phyloP scores from a whole-genome alignment of 768 basidiomycete genomes.

The Mycena maculata region DNA sequence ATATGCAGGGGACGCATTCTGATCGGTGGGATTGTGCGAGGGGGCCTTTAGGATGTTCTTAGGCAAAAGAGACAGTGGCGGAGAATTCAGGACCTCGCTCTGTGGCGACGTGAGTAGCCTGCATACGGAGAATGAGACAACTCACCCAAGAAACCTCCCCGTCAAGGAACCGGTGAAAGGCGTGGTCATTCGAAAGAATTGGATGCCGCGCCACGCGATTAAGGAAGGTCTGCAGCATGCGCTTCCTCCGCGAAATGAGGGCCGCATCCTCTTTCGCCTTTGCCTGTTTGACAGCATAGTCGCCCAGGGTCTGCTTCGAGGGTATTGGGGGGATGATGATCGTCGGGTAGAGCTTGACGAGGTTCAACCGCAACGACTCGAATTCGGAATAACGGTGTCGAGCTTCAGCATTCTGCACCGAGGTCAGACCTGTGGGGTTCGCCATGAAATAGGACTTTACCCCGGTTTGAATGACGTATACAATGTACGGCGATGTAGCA shows the following conservation, averaged over 20 bases:
- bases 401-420: slow-evolving; percentile 76
- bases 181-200: slow-evolving; percentile 95
- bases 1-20: slow-evolving; percentile 77
- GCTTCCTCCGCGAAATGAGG: slow-evolving; percentile 91
- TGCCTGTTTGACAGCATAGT: slow-evolving; percentile 96
- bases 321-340: slow-evolving; percentile 98
- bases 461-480: slow-evolving; percentile 91
- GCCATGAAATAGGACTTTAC: slow-evolving; percentile 55
- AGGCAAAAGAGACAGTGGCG: slow-evolving; percentile 89
- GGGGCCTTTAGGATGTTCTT: slow-evolving; percentile 97
- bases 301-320: slow-evolving; percentile 93
- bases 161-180: slow-evolving; percentile 96
- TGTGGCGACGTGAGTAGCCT: slow-evolving; percentile 43
- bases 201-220: slow-evolving; percentile 91
- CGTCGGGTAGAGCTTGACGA: slow-evolving; percentile 93
- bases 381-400: slow-evolving; percentile 97
- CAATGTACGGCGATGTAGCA: slow-evolving; percentile 91
- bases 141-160: slow-evolving; percentile 95
- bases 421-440: slow-evolving; percentile 12
- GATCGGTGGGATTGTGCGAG: slow-evolving; percentile 92
- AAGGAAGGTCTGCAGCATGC: slow-evolving; percentile 95
- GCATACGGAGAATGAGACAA: slow-evolving; percentile 9
- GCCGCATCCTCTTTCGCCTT: slow-evolving; percentile 97
- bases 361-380: slow-evolving; percentile 86
- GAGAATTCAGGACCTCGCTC: slow-evolving; percentile 93